Evolutionary conservation across 345 rosid genomes (phyloP).

Genomic region (Dimocarpus longan): DNA sequence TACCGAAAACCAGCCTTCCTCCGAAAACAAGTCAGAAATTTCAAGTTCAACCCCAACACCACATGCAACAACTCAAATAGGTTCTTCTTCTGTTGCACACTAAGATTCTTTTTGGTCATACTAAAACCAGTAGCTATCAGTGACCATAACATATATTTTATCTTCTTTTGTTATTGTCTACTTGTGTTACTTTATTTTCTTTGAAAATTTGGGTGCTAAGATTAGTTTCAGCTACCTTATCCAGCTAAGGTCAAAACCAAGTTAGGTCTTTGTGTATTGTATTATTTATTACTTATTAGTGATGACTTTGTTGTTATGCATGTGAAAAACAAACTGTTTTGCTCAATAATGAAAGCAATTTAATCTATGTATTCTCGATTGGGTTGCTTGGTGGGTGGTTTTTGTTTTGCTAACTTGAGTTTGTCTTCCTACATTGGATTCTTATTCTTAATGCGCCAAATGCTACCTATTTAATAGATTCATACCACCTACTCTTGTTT

Average conservation of each 20-base stretch:
- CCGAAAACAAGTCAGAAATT: slow-evolving; percentile 46
- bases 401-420: neutral
- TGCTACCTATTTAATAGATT: neutral
- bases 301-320: slow-evolving; percentile 15
- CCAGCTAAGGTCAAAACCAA: slow-evolving; percentile 21
- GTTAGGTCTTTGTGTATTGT: slow-evolving; percentile 19
- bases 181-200: slow-evolving; percentile 8
- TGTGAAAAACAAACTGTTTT: slow-evolving; percentile 10
- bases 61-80: slow-evolving; percentile 35
- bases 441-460: neutral
- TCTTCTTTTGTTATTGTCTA: slow-evolving; percentile 18
- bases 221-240: slow-evolving; percentile 27
- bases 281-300: slow-evolving; percentile 5
- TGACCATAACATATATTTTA: neutral
- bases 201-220: slow-evolving; percentile 13
- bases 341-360: neutral
- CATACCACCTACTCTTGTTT: neutral
- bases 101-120: slow-evolving; percentile 23
- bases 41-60: slow-evolving; percentile 50
- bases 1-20: slow-evolving; percentile 37
- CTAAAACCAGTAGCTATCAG: slow-evolving; percentile 12
- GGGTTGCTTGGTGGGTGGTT: slow-evolving; percentile 14
- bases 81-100: slow-evolving; percentile 37
- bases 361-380: neutral
- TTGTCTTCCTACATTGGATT: neutral